A percentile compares a stretch with the other conserved stretches of the same genome.
Evolutionary conservation across 2,329 filamentous ascomycete species (phyloP).

Genomic region (Neopestalotiopsis rosae): DNA sequence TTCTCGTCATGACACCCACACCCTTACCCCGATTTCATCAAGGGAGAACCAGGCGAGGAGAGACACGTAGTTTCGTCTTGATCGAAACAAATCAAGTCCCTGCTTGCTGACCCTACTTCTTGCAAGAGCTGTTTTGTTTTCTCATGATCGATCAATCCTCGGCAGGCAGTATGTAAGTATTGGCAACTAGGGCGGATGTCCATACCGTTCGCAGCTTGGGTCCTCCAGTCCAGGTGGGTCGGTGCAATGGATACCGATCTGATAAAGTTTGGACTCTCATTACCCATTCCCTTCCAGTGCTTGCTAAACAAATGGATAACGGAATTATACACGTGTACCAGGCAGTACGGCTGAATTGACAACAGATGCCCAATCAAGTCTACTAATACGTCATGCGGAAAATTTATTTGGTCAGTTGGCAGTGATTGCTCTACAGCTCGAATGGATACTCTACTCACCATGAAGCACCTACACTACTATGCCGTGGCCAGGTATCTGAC

Average conservation of each 20-base stretch:
- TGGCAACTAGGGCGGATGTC: neutral
- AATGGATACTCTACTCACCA: neutral
- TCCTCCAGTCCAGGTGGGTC: neutral
- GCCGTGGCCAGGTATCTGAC: neutral
- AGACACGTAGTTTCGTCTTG: constrained; percentile 1
- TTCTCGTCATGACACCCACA: neutral
- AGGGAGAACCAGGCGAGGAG: neutral
- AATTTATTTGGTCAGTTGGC: constrained; percentile 1
- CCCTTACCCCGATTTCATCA: neutral
- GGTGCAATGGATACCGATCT: constrained; percentile 7
- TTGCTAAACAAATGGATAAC: neutral
- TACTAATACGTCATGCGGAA: neutral
- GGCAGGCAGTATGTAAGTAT: neutral
- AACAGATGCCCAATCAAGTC: neutral
- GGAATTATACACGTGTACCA: neutral
- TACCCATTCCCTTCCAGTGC: neutral
- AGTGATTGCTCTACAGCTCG: neutral
- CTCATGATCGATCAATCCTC: neutral
- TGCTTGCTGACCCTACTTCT: neutral
- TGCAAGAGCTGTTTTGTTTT: neutral
- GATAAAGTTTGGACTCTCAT: constrained; percentile 15
- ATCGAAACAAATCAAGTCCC: neutral
- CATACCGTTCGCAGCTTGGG: neutral
- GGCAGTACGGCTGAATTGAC: constrained; percentile 1
- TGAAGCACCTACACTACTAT: too few relatives aligned